Evolutionary conservation across 768 basidiomycete genomes (phyloP), one percentile per base, ranked within the genome.

Genomic region (Leucocoprinus birnbaumii): DNA sequence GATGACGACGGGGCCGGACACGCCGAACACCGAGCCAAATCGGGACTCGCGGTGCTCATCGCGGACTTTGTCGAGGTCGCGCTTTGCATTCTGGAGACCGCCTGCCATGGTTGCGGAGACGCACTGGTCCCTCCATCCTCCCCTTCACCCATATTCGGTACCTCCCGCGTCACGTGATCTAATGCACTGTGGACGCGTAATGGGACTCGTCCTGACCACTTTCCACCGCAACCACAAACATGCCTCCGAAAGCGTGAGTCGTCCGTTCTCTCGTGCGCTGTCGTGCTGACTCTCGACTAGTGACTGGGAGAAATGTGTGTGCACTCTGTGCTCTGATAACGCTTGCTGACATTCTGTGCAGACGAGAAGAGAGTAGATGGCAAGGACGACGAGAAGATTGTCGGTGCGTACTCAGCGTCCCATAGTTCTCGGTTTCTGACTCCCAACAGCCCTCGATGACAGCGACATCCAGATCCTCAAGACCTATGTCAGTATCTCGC

Each of bases 401-500:
- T 89, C 62, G 84, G 90, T 85, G 61, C 58, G 84, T 74, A 25
- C 19, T 14, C 54, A 21, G 24, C 27, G 13, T 51, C 16, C 19
- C 58, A n/a, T 3, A 38, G 31, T 11, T 38, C 11, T n/a, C 47
- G 38, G 55, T 19, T 50, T 34, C 2, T 45, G 65, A 24, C 68
- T 45, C 3, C 25, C 2, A 49, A 2, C 57, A 97, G 96, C 89
- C 48, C 85, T 99, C 58, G 97, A 98, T 66, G 96, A 98, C 64
- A 94, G 92, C 61, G 97, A 98, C 68, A 99, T 99, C 48, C 96
- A 98, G 70, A 97, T 99, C 62, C 84, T 99, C 59, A 97, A 98
- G 77, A 99, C 96, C 57, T 98, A 98, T 71, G 96, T 93, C 71
- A 57, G 86, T 62, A 24, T 34, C 25, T 11, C 24, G 8, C 50